A percentile compares a stretch with the other conserved stretches of the same genome.
Evolutionary conservation across 352 stramenopile species (phyloP).

Genomic region (Thraustochytrium sp.): DNA sequence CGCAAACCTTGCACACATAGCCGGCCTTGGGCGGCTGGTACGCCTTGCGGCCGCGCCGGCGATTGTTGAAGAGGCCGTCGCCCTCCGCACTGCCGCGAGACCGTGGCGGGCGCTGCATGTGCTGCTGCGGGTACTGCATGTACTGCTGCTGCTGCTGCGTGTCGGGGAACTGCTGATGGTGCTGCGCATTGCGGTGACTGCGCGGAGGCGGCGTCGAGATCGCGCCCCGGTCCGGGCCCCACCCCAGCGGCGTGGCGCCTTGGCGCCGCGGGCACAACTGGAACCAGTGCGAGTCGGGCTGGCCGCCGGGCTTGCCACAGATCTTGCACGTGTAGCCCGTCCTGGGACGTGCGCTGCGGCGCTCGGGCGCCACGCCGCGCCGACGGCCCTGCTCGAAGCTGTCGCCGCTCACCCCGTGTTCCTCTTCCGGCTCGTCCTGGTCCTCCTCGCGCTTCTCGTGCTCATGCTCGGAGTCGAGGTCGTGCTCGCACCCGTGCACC

Average conservation of each 20-base stretch:
- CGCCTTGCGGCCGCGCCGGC: background rate
- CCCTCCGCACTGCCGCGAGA: too few species aligned
- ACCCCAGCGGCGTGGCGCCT: background rate
- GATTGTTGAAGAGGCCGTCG: too few species aligned
- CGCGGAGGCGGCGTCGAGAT: too few species aligned
- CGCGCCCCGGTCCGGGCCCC: background rate
- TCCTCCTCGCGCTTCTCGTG: too few species aligned
- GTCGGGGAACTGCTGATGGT: too few species aligned
- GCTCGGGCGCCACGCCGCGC: background rate
- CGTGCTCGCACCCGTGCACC: too few species aligned
- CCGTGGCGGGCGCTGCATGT: too few species aligned
- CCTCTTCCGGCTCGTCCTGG: background rate
- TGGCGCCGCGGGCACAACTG: background rate
- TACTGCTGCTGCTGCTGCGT: too few species aligned
- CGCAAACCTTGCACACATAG: conserved; percentile 44
- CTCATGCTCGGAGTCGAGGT: background rate
- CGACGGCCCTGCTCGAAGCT: background rate
- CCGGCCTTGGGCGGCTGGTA: conserved; percentile 36
- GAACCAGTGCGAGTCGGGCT: conserved; percentile 44
- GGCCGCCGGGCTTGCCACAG: conserved; percentile 18
- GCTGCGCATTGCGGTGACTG: too few species aligned
- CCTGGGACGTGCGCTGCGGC: background rate
- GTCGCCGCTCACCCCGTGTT: background rate
- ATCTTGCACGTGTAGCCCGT: conserved; percentile 44
- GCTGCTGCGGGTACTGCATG: too few species aligned